phyloP scores from a whole-genome alignment of 305 asterid species.

The Lippia alba region DNA sequence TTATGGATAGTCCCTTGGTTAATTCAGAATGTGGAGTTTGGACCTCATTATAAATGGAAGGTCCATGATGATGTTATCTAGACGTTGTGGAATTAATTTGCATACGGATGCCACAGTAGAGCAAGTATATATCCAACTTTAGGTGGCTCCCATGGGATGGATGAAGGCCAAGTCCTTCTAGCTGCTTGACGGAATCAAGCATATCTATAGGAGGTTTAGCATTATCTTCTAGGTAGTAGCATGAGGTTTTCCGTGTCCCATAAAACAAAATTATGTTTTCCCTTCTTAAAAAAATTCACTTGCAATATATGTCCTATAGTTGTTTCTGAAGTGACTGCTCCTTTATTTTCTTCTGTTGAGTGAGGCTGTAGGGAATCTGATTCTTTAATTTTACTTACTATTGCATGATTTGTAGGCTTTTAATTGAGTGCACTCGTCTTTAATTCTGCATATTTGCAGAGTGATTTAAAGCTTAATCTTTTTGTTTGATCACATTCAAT shows the following conservation, averaged over 20 bases:
- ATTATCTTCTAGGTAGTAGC: background rate
- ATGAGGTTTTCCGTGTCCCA: background rate
- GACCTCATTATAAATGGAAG: too few species aligned
- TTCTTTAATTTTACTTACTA: background rate
- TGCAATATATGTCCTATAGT: background rate
- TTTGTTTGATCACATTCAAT: background rate
- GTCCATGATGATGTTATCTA: background rate
- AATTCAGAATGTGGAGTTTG: background rate
- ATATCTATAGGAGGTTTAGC: background rate
- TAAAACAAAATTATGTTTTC: background rate
- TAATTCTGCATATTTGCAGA: background rate
- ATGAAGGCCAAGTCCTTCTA: slow-evolving; percentile 1
- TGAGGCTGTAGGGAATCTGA: slow-evolving; percentile 4
- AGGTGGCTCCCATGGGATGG: background rate
- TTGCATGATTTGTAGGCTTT: background rate
- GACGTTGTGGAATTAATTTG: slow-evolving; percentile 5
- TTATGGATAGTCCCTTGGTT: background rate
- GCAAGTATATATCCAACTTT: slow-evolving; percentile 12
- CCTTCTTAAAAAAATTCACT: background rate
- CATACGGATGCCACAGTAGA: background rate
- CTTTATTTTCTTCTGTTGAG: slow-evolving; percentile 1
- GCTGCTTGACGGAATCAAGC: slow-evolving; percentile 11
- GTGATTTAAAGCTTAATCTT: background rate
- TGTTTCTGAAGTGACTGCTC: slow-evolving; percentile 5
- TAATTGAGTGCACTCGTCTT: background rate